Base-by-base conservation (phyloP, 148 eudicot species). In the Polygonum aviculare region DNA sequence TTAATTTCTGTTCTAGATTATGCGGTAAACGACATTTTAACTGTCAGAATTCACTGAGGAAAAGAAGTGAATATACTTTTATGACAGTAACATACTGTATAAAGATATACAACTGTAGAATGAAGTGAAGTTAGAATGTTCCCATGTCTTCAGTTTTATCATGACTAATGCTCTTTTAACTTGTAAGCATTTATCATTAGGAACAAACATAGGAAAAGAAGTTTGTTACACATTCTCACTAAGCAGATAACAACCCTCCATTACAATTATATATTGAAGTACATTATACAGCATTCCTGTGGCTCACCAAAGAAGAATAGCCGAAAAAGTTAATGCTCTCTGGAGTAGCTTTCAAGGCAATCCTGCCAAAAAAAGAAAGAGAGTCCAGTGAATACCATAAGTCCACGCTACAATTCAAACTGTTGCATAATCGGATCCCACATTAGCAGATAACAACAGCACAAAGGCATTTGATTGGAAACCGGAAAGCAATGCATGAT, bases 281-380 rank as follows among this genome's bases (percentile, higher is more conserved):
- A 44, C 19, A 11, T 48, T 35, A 21, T 11, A 67, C 19, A 15
- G 45, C 21, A 67, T 67, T 67, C 54, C 6, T 72, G 38, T 19
- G 26, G 54, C 75, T 72, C 54, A 72, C 75, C 75, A 72, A 48
- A 19, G 75, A 45, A 72, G 75, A 31, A 48, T n/a, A 72, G 54
- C n/a, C 11, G 75, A 72, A 41, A 41, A 22, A 72, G 75, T 72
- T 45, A 9, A 41, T 72, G 75, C 75, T 45, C 15, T 72, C 75
- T 48, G 51, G 18, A 72, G 75, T 48, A 72, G 52, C 52, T 41
- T 45, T 33, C 54, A 48, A 22, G 51, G 26, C 33, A 72, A 72
- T 19, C 75, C 75, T 72, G 72, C 72, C 36, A 38, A 16, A 4
- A 4, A 63, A 9, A 16, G 16, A 67, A 67, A 2, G 21, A 60